phyloP scores from a whole-genome alignment of 1,284 basidiomycete genomes.

The Melampsora abietis-canadensis region DNA sequence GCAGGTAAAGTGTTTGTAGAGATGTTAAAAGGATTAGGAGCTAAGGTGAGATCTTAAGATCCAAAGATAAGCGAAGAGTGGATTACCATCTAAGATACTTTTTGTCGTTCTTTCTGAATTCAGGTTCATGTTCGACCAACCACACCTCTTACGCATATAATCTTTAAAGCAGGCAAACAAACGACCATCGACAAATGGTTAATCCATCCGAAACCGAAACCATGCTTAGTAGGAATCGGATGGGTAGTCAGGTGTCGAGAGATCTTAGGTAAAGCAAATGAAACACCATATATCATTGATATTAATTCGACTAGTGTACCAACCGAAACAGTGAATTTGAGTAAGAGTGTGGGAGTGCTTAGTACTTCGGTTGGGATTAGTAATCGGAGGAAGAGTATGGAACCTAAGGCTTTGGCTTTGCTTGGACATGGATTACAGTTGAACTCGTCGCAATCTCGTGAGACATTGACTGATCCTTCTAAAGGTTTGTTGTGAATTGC shows the following conservation, averaged over 20 bases:
- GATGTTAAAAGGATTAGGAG: constrained; percentile 76
- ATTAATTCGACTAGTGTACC: not conserved
- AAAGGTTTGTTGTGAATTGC: constrained; percentile 8
- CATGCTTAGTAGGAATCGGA: constrained; percentile 22
- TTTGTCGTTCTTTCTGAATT: constrained; percentile 59
- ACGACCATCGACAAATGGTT: constrained; percentile 59
- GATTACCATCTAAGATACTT: too few species aligned
- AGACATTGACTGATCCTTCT: not conserved
- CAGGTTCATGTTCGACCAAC: constrained; percentile 58
- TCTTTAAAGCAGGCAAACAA: constrained; percentile 79
- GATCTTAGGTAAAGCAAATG: constrained; percentile 6
- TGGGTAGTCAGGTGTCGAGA: constrained; percentile 37
- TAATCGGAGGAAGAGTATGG: constrained; percentile 41
- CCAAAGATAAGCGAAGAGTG: not conserved
- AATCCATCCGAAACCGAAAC: constrained; percentile 28
- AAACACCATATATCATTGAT: constrained; percentile 19
- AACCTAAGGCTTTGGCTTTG: constrained; percentile 34
- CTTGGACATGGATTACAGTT: constrained; percentile 18
- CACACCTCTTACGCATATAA: constrained; percentile 73
- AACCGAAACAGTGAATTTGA: not conserved
- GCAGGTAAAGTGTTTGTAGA: constrained; percentile 77
- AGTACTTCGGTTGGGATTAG: not conserved
- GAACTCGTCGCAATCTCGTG: not conserved
- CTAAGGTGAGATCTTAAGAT: constrained; percentile 62
- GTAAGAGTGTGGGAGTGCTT: not conserved